Evolutionary conservation across 2,329 filamentous ascomycete genomes (phyloP).

Genomic region (Colletotrichum karsti): DNA sequence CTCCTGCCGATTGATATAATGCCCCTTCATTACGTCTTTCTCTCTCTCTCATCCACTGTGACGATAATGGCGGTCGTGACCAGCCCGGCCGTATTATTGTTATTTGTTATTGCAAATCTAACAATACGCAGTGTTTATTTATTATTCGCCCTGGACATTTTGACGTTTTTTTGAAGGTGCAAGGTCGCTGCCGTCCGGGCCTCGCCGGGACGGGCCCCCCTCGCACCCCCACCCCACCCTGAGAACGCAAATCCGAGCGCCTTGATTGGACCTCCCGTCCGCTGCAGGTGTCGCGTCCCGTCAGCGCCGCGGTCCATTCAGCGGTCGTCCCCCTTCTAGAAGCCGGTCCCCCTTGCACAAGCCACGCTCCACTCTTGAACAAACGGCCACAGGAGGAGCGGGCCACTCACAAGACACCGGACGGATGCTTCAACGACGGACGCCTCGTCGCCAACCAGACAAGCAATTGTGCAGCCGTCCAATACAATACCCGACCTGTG

Average conservation of each 20-base stretch:
- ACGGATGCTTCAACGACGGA: not conserved
- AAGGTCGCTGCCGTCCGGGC: constrained; percentile 16
- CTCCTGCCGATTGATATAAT: not conserved
- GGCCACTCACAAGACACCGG: no score
- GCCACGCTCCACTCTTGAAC: not conserved
- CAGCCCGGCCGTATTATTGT: not conserved
- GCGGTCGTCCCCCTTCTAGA: constrained; percentile 25
- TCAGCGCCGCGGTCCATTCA: constrained; percentile 21
- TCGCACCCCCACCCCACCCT: constrained; percentile 20
- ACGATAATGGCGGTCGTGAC: not conserved
- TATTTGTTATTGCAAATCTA: constrained; percentile 1
- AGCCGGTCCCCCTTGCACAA: constrained; percentile 5
- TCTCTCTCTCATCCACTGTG: not conserved
- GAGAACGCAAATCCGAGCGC: not conserved
- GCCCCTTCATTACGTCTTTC: not conserved
- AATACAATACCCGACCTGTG: not conserved
- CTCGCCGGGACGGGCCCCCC: constrained; percentile 25
- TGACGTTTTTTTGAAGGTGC: not conserved
- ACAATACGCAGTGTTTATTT: not conserved
- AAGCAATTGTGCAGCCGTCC: constrained; percentile 6
- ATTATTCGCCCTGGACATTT: not conserved
- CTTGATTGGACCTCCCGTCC: not conserved
- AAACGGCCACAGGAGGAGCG: not conserved
- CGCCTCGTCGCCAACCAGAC: constrained; percentile 21
- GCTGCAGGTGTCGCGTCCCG: constrained; percentile 4